These are phyloP conservation scores for Acanthamoeba healyi DNA, from an alignment of 208 protist species.

Conservation along the genomic window DNA sequence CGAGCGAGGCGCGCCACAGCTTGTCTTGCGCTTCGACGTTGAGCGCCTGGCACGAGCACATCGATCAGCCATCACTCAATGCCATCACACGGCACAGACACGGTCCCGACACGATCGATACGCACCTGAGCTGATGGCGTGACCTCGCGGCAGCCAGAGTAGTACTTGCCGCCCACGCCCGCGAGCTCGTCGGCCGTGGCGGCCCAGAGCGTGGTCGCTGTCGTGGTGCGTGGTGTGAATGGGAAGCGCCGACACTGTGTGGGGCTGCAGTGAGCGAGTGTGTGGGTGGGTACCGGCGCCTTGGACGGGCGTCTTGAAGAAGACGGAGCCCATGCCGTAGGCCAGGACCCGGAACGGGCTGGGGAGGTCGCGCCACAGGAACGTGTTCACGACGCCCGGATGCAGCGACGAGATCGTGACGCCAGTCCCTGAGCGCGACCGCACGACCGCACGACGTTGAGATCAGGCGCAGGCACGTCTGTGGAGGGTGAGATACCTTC, in stretches of 20 bases:
- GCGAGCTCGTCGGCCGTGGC: not conserved
- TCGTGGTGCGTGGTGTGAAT: too few species aligned
- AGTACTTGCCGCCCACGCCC: constrained; percentile 14
- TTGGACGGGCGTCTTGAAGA: not conserved
- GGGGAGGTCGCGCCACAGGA: not conserved
- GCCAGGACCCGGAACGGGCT: not conserved
- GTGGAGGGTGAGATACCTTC: too few species aligned
- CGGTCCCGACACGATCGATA: too few species aligned
- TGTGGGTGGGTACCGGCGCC: not conserved
- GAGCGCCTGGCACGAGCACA: not conserved
- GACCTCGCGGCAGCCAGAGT: not conserved
- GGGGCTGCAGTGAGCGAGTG: too few species aligned
- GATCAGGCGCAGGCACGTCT: too few species aligned
- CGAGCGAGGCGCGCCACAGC: not conserved
- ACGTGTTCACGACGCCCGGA: not conserved
- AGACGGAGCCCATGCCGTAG: not conserved
- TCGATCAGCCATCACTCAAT: too few species aligned
- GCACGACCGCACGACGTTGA: too few species aligned
- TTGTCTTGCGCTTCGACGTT: constrained; percentile 29
- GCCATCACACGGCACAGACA: too few species aligned
- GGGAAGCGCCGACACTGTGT: too few species aligned
- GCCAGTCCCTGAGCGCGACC: not conserved
- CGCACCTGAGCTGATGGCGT: not conserved
- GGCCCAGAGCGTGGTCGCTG: not conserved
- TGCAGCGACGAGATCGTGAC: constrained; percentile 8